Base-by-base conservation (phyloP, 208 protist genomes). In the Baffinella frigidus region DNA sequence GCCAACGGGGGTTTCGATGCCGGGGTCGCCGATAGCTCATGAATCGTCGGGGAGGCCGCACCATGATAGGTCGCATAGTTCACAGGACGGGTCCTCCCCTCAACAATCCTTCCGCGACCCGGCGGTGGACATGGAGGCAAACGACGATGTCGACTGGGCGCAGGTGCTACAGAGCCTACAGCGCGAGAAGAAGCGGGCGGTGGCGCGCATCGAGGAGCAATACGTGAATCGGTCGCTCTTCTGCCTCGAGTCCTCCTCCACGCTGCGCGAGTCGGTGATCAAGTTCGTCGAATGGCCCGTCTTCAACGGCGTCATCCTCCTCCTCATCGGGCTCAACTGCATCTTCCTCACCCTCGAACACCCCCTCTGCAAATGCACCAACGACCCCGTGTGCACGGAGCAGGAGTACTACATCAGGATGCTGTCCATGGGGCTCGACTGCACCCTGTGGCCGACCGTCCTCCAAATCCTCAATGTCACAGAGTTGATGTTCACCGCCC, bases 251-350 rank as follows among this genome's bases (percentile, higher is more conserved):
- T 44, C n/a, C 56, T 36, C 39, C 11, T 44, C 14, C 56, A n/a
- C 7, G 4, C 17, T 73, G 17, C 45, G 83, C 27, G 83, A 64
- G 38, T 2, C 27, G 27, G 14, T 73, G 20, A 90, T 90, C 83
- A 43, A 77, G 45, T 44, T 90, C 14, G 64, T 74, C 36, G 83
- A 90, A 39, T 72, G 44, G 44, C 51, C 44, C 2, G 14, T 10
- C 20, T 92, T 92, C 89, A 67, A 92, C 43, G 33, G 68, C 24
- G 2, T 92, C 0, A 81, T 92, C 61, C 67, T 92, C 30, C 35
- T 81, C 35, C 36, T 92, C 36, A 92, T 92, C 50, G 44, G 48
- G 20, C 2, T 44, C 30, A 92, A 92, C 67, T 92, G 89, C 64
- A 39, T 92, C 67, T 68, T 74, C 24, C 72, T 92, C 0, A 36